A percentile compares a stretch with the other conserved stretches of the same genome.
Conservation (phyloP, 805 yeast species). For the Metschnikowia koreensis region DNA sequence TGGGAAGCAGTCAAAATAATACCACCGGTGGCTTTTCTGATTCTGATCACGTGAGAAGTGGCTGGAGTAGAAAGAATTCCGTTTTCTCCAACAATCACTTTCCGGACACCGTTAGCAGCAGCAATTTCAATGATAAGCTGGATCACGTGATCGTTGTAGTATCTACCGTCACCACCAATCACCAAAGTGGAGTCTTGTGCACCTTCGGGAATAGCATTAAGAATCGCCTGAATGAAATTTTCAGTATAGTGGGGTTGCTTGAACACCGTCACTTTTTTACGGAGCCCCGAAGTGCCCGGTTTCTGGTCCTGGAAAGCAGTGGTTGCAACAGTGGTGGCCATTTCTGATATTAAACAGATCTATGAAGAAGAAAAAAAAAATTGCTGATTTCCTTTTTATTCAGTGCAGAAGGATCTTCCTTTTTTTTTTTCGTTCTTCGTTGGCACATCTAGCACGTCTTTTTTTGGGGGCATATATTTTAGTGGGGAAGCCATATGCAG, state of each 20-base stretch:
- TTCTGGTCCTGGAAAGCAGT: conserved; percentile 85
- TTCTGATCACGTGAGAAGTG: conserved; percentile 88
- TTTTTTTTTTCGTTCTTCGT: background rate
- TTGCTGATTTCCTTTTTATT: background rate
- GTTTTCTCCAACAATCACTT: conserved; percentile 80
- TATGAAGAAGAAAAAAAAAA: conserved; percentile 1
- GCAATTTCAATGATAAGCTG: conserved; percentile 79
- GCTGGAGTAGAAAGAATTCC: conserved; percentile 96
- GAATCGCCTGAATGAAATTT: conserved; percentile 85
- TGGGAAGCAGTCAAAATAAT: conserved; percentile 95
- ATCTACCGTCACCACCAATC: conserved; percentile 97
- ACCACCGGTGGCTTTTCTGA: conserved; percentile 79
- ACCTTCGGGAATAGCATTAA: conserved; percentile 91
- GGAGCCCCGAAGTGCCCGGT: conserved; percentile 96
- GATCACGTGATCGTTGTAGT: conserved; percentile 77
- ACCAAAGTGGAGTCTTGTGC: conserved; percentile 69
- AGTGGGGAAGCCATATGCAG: conserved; percentile 5
- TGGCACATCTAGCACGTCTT: background rate
- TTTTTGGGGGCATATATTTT: background rate
- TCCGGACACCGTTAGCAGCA: conserved; percentile 88
- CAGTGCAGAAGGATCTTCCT: background rate
- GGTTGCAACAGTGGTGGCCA: conserved; percentile 47
- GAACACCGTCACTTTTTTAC: conserved; percentile 87
- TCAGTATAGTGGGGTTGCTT: conserved; percentile 81
- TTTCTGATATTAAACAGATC: conserved; percentile 4